These are phyloP conservation scores for Arachis hypogaea DNA, from an alignment of 306 rosid genomes.

Conservation along the genomic window DNA sequence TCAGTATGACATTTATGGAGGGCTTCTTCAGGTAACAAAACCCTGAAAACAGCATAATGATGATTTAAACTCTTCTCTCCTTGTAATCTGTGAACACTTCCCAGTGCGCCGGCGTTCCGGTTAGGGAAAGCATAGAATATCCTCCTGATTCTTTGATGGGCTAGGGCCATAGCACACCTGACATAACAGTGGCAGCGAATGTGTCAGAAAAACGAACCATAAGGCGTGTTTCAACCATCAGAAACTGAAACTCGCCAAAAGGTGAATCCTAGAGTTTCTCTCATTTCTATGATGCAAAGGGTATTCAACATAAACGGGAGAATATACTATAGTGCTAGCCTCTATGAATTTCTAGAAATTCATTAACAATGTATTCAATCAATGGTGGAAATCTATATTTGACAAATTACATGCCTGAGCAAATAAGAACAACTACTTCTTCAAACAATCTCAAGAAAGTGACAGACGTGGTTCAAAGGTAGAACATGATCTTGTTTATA, in stretches of 20 bases:
- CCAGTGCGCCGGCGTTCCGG: constrained; percentile 79
- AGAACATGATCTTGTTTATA: constrained; percentile 15
- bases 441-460: background rate
- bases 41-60: constrained; percentile 89
- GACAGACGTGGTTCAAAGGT: constrained; percentile 23
- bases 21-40: constrained; percentile 59
- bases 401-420: background rate
- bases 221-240: background rate
- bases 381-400: no score
- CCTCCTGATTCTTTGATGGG: constrained; percentile 87
- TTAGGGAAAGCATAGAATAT: constrained; percentile 86
- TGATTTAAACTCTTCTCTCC: constrained; percentile 92
- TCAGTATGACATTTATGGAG: constrained; percentile 38
- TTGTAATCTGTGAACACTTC: constrained; percentile 81
- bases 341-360: background rate
- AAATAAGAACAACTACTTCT: constrained; percentile 14
- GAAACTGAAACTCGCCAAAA: constrained; percentile 21
- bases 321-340: constrained; percentile 25
- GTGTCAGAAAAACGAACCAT: no score
- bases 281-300: background rate
- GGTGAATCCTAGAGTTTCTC: constrained; percentile 17
- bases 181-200: constrained; percentile 21
- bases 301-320: constrained; percentile 23
- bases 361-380: no score
- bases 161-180: constrained; percentile 99